Evolutionary conservation across 176 grass and related monocot genomes (phyloP), one percentile per base, ranked within the genome.

Genomic region (Paspalum vaginatum): DNA sequence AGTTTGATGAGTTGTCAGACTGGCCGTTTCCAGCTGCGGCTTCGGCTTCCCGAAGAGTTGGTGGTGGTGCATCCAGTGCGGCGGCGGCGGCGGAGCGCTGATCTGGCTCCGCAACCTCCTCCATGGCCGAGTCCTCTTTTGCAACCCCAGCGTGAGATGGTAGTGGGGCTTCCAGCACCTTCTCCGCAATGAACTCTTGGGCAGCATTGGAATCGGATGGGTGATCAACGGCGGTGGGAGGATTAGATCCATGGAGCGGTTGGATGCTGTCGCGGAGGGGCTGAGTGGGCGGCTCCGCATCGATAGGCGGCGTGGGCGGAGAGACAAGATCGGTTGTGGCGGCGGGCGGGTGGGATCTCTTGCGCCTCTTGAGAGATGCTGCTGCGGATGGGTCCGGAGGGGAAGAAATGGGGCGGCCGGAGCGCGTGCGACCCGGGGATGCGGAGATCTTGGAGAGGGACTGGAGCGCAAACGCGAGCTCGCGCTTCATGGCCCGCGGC

Each of bases 391-490:
- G 44, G 8, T 50, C 72, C 16, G 71, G 52, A 50, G 51, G 53
- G 78, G 60, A 65, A 53, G 77, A 21, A 61, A 83, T 51, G 47
- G 69, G 58, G 41, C 79, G 84, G 20, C 84, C 84, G 40, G 88
- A 90, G 80, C 88, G 88, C 75, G 88, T 90, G 62, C 88, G 84
- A 40, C 88, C 88, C 2, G 80, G 67, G 38, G 84, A 79, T 26
- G 84, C 75, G 21, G 75, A 25, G 79, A 83, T 83, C 59, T 73
- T 68, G 68, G 84, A 83, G 40, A 87, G 69, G 12, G 79, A 82
- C 53, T 74, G 80, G 40, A 90, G 84, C 25, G 88, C 88, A 69
- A 90, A 90, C 68, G 88, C 80, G 55, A 90, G 84, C 84, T 90
- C 88, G 12, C 88, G 88, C 84, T 87, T 90, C 80, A 87, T 83